Base-by-base conservation (phyloP, 2,329 filamentous ascomycete genomes). In the Fusarium musae region DNA sequence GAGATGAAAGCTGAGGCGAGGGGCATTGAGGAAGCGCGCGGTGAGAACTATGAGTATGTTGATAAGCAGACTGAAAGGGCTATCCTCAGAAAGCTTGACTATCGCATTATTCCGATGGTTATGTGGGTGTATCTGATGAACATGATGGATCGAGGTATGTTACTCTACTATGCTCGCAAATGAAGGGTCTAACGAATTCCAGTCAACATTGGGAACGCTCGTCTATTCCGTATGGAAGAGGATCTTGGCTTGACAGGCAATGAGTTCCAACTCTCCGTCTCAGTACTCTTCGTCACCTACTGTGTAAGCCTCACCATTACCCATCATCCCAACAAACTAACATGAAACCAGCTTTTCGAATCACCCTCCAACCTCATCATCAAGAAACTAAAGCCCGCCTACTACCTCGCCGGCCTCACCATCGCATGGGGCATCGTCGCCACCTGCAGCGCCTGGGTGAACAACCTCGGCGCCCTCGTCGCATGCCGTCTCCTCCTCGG, bases 131-230 rank as follows among this genome's bases (percentile, higher is more conserved):
- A 81, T 53, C 69, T 81, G 5, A 80, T 81, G 77, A 81, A 80
- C 59, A 79, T 81, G 69, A 79, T 81, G 77, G 79, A 81, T 68
- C 73, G 79, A 79, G 79, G 79, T 79, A 69, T 28, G 66, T 9
- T 42, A 19, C 6, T 15, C 9, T 13, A 17, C 12, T 6, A 13
- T 12, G 1, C 9, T 19, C 1, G 4, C 5, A 5, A 9, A 21
- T 12, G 6, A 19, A 1, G 12, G 37, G 26, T 44, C 47, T 66
- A 15, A 69, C 13, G 44, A 3, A 1, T 11, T 87, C 87, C 66
- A 91, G 89, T 92, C 47, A 93, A 93, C 76, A 93, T 93, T 56
- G 89, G 90, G 42, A 92, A 92, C 80, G 90, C 90, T 23, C 83
- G 86, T 11, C 82, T 92, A 4, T 75, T 75, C 28, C 53, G 36